Conservation (phyloP, 1,139 yeast species). For the Arxiozyma heterogenica region DNA sequence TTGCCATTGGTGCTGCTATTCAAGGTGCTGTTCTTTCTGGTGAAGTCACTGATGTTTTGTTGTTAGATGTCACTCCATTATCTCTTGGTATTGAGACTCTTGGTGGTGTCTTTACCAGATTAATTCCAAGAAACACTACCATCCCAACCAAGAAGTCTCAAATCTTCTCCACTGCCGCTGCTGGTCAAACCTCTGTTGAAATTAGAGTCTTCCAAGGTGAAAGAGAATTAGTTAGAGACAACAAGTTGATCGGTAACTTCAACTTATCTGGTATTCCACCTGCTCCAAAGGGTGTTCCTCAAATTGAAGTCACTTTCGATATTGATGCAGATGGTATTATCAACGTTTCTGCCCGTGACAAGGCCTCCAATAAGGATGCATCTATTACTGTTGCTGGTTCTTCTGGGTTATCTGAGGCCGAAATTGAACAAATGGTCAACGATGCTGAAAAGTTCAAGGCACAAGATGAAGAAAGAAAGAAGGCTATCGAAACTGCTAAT, state of each 20-base stretch:
- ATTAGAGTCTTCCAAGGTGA: slow-evolving; percentile 92
- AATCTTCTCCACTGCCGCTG: slow-evolving; percentile 83
- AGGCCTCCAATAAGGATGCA: slow-evolving; percentile 75
- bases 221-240: slow-evolving; percentile 87
- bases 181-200: slow-evolving; percentile 90
- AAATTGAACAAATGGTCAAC: slow-evolving; percentile 87
- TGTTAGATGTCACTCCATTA: slow-evolving; percentile 82
- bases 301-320: slow-evolving; percentile 88
- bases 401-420: slow-evolving; percentile 93
- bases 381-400: slow-evolving; percentile 94
- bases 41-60: slow-evolving; percentile 61
- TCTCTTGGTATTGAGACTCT: slow-evolving; percentile 90
- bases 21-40: slow-evolving; percentile 95
- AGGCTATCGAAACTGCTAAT: slow-evolving; percentile 91
- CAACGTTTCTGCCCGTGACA: slow-evolving; percentile 89
- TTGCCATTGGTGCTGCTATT: slow-evolving; percentile 96
- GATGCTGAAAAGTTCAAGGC: slow-evolving; percentile 84
- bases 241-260: slow-evolving; percentile 89
- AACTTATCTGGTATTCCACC: slow-evolving; percentile 90
- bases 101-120: slow-evolving; percentile 91
- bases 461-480: slow-evolving; percentile 79
- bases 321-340: slow-evolving; percentile 88
- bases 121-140: slow-evolving; percentile 85
- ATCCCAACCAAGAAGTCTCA: slow-evolving; percentile 91
- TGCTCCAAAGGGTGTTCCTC: slow-evolving; percentile 95